phyloP scores from a whole-genome alignment of 257 asterid genomes.

The Jacaranda mimosifolia region DNA sequence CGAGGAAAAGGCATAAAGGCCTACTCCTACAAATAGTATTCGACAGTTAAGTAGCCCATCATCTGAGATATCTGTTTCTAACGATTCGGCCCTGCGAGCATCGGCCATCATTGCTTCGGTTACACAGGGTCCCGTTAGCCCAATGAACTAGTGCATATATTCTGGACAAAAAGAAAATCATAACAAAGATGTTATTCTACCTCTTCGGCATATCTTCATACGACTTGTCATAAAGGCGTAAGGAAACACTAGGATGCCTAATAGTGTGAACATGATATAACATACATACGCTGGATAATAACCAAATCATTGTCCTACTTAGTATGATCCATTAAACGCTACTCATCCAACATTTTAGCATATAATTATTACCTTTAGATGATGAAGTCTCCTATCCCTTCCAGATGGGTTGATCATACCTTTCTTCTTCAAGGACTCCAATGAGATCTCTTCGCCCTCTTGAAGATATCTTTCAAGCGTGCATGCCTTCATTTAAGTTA shows the following conservation, averaged over 20 bases:
- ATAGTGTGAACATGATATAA: not conserved
- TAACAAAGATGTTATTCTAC: too few species aligned
- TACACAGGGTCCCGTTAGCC: too few species aligned
- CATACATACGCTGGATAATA: not conserved
- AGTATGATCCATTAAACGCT: not conserved
- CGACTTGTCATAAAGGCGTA: not conserved
- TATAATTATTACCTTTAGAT: constrained; percentile 68
- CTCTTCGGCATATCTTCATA: not conserved
- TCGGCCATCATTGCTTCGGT: too few species aligned
- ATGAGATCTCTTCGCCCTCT: constrained; percentile 94
- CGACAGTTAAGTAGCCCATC: too few species aligned
- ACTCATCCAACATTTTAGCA: not conserved
- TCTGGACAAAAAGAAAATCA: too few species aligned
- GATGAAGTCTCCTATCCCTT: constrained; percentile 94
- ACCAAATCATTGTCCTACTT: not conserved
- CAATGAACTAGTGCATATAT: too few species aligned
- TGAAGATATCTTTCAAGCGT: constrained; percentile 83
- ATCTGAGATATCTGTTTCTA: too few species aligned
- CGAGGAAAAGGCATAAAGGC: not conserved
- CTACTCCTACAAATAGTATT: not conserved
- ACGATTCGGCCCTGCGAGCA: too few species aligned
- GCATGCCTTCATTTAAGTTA: constrained; percentile 67
- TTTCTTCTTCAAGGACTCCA: constrained; percentile 85
- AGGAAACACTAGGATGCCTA: not conserved
- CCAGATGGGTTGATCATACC: constrained; percentile 97